phyloP scores from a whole-genome alignment of 768 basidiomycete genomes.

The Mrakia gelida region DNA sequence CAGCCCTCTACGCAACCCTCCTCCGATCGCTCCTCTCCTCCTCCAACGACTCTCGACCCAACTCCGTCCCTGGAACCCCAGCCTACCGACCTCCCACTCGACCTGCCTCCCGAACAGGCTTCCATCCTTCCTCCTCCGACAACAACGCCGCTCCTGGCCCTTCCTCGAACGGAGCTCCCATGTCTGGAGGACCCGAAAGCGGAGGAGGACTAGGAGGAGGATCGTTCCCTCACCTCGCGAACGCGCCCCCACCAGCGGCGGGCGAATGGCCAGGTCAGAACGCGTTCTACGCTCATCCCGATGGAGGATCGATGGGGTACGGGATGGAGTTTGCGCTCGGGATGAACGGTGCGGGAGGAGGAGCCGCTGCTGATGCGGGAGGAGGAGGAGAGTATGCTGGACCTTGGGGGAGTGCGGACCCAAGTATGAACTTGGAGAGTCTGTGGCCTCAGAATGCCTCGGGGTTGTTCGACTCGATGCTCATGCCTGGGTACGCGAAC shows the following conservation, averaged over 20 bases:
- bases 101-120: neutral
- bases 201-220: neutral
- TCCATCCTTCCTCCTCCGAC: neutral
- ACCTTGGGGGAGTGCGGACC: neutral
- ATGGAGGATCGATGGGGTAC: conserved; percentile 3
- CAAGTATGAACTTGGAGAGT: neutral
- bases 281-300: conserved; percentile 9
- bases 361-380: neutral
- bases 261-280: conserved; percentile 5
- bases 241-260: no score
- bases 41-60: conserved; percentile 24
- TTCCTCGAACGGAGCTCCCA: neutral
- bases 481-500: conserved; percentile 18
- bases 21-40: conserved; percentile 59
- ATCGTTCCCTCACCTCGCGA: neutral
- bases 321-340: conserved; percentile 5
- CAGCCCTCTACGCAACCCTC: conserved; percentile 81
- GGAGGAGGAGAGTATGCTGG: neutral
- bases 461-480: conserved; percentile 14
- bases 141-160: neutral
- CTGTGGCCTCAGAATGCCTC: conserved; percentile 6
- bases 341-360: neutral
- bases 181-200: neutral
- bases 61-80: conserved; percentile 10
- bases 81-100: conserved; percentile 1